Percentiles rank a stretch among this genome's conserved stretches.
Conservation (phyloP, 768 basidiomycete genomes). For the Suillus placidus region DNA sequence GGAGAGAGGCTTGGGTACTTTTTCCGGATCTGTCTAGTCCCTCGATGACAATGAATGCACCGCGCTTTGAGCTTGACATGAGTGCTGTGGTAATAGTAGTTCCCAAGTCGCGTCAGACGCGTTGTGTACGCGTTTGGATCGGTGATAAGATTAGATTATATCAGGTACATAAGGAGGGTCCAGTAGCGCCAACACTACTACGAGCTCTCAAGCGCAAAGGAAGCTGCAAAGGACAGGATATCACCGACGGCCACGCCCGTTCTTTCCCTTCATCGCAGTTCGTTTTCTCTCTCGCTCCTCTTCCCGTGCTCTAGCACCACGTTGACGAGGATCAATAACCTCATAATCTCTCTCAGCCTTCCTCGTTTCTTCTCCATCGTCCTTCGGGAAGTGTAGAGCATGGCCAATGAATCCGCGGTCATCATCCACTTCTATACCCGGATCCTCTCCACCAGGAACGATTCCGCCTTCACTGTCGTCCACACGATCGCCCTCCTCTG, state of each 20-base stretch:
- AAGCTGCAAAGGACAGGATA: not conserved
- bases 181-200: not conserved
- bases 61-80: constrained; percentile 40
- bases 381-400: constrained; percentile 75
- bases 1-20: constrained; percentile 76
- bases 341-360: constrained; percentile 88
- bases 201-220: not conserved
- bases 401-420: constrained; percentile 78
- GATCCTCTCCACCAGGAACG: constrained; percentile 40
- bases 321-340: constrained; percentile 81
- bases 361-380: constrained; percentile 68
- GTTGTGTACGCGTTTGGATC: not conserved
- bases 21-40: constrained; percentile 97
- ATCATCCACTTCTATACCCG: constrained; percentile 74
- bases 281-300: constrained; percentile 73
- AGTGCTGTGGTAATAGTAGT: not conserved
- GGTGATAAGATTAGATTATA: constrained; percentile 3
- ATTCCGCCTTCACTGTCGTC: constrained; percentile 17
- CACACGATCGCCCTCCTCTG: constrained; percentile 23
- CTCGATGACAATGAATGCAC: constrained; percentile 90
- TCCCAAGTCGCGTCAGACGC: not conserved
- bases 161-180: not conserved
- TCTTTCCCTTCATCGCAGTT: constrained; percentile 26
- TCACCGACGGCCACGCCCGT: constrained; percentile 27
- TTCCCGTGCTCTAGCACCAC: constrained; percentile 74